Evolutionary conservation across 345 rosid species (phyloP).

Genomic region (Bruguiera parviflora): DNA sequence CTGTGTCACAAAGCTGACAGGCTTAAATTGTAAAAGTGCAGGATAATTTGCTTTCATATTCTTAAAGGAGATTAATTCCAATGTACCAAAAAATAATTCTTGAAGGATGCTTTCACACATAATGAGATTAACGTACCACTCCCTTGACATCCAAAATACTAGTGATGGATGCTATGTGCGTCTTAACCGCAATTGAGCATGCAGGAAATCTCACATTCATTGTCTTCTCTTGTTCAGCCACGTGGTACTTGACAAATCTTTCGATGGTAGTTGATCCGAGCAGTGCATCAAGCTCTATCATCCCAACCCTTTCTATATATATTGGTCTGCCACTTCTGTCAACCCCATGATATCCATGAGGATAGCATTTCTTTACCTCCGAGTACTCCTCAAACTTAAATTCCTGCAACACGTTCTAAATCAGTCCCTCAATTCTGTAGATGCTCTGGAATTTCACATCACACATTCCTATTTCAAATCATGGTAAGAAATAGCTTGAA

Average conservation of each 20-base stretch:
- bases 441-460: not conserved
- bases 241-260: constrained; percentile 50
- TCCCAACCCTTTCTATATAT: constrained; percentile 56
- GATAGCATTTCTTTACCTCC: constrained; percentile 54
- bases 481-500: not conserved
- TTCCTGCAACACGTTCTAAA: constrained; percentile 36
- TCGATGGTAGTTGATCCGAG: constrained; percentile 42
- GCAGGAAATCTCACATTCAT: constrained; percentile 47
- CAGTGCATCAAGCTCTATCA: constrained; percentile 47
- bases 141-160: constrained; percentile 62
- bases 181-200: constrained; percentile 57
- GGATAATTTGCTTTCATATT: too few species aligned
- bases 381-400: constrained; percentile 41
- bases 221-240: constrained; percentile 57
- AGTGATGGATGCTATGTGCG: constrained; percentile 50
- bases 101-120: too few species aligned
- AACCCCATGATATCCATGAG: constrained; percentile 62
- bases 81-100: too few species aligned
- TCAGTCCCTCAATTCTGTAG: too few species aligned
- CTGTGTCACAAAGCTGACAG: too few species aligned
- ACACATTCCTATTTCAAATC: not conserved
- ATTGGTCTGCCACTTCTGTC: constrained; percentile 58
- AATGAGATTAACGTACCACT: constrained; percentile 33
- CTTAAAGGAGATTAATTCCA: too few species aligned
- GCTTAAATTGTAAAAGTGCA: too few species aligned